Evolutionary conservation across 1,284 basidiomycete species (phyloP), one percentile per base, ranked within the genome.

Genomic region (Xanthoconium separans): DNA sequence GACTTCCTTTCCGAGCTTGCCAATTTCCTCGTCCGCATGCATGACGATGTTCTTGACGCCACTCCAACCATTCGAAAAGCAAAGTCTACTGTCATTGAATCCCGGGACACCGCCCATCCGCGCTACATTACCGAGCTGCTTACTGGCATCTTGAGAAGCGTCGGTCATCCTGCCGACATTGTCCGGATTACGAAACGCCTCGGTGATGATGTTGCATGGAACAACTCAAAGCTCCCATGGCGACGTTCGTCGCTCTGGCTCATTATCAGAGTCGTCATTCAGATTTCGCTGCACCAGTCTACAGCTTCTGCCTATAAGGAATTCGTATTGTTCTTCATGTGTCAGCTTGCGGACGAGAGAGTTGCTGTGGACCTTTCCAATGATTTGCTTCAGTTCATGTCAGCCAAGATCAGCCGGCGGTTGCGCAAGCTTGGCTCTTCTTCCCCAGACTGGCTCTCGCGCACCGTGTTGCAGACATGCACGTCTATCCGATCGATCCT

Each of bases 241-340:
- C 65, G 70, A 6, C 69, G 75, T 11, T 73, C 72, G 6, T 59
- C 73, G 1, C 58, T 75, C 2, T 75, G 75, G 73, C 69, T 76
- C 11, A 55, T 74, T 6, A 57, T 75, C 10, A 63, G 71, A 36
- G 69, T 77, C 27, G 27, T 27, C 27, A 27, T 27, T 27, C 27
- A 27, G 27, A 7, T 27, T 5, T 27, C 27, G 27, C 16, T 80
- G 13, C 47, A 55, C n/a, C 48, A 51, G 7, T 33, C 52, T 15
- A 44, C 44, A 33, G 62, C 58, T 18, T 43, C 34, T 18, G 56
- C 58, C 0, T 83, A 82, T 66, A 83, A 83, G 55, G 31, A 50
- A 3, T 82, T 82, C 62, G 76, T 80, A 63, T 52, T 73, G 1
- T 76, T 70, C 47, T 61, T 77, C 34, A 65, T 77, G 57, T 62